Evolutionary conservation across 75 land plant species (phyloP).

Genomic region (Larix kaempferi): DNA sequence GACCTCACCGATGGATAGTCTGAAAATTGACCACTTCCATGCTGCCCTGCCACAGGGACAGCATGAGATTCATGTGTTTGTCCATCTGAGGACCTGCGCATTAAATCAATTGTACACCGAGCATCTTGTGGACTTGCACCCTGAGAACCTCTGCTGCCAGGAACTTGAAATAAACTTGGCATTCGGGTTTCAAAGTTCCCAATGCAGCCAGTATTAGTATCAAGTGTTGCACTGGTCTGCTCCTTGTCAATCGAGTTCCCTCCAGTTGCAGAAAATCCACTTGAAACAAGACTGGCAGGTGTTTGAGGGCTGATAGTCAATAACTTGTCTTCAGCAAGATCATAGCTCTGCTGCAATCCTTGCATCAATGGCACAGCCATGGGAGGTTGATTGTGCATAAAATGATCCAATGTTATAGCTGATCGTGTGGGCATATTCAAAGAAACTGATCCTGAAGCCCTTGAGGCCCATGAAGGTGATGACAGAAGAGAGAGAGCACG

Average conservation of each 20-base stretch:
- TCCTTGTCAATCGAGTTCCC: constrained; percentile 3
- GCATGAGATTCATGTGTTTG: neutral
- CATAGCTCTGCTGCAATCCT: constrained; percentile 12
- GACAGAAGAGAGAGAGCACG: constrained; percentile 99
- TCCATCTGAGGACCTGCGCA: constrained; percentile 3
- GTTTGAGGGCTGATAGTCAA: constrained; percentile 5
- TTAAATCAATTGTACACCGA: constrained; percentile 6
- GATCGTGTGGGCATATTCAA: constrained; percentile 6
- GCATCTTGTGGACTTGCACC: constrained; percentile 9
- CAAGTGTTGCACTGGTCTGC: neutral
- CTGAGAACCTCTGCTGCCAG: constrained; percentile 7
- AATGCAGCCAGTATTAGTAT: constrained; percentile 1
- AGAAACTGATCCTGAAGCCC: constrained; percentile 6
- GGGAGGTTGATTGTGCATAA: constrained; percentile 9
- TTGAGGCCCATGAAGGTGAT: constrained; percentile 62
- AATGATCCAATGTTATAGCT: neutral
- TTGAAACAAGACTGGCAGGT: constrained; percentile 6
- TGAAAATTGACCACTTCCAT: constrained; percentile 2
- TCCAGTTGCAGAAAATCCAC: constrained; percentile 5
- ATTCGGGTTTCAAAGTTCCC: constrained; percentile 8
- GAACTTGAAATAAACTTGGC: neutral
- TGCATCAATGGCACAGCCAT: constrained; percentile 6
- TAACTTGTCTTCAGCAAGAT: constrained; percentile 4
- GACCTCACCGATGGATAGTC: neutral
- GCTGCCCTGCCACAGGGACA: neutral